These are phyloP conservation scores for Nadsonia commutata DNA, from an alignment of 1,139 yeast genomes.

Conservation along the genomic window DNA sequence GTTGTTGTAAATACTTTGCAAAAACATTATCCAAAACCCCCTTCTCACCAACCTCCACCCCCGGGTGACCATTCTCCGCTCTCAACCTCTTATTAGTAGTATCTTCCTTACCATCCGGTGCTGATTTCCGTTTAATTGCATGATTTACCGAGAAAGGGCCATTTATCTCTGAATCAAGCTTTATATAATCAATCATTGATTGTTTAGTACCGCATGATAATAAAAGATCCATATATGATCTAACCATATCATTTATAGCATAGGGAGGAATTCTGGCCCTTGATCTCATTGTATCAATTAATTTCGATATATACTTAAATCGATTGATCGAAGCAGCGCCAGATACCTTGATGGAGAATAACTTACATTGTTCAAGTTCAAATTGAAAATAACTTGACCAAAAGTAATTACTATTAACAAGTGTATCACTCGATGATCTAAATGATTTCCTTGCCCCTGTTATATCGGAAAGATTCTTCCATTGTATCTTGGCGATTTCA, in stretches of 20 bases:
- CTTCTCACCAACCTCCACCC: constrained; percentile 17
- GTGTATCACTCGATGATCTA: constrained; percentile 11
- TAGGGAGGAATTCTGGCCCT: constrained; percentile 18
- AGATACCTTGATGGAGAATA: constrained; percentile 7
- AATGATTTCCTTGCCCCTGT: constrained; percentile 16
- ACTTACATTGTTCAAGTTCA: constrained; percentile 13
- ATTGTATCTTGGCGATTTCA: constrained; percentile 13
- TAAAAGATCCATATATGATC: constrained; percentile 18
- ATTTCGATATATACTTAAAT: neutral
- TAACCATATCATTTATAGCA: constrained; percentile 17
- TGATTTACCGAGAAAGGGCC: constrained; percentile 20
- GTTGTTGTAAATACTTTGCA: neutral
- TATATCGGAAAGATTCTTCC: constrained; percentile 14
- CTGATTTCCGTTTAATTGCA: constrained; percentile 12
- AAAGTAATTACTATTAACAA: constrained; percentile 13
- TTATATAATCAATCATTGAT: constrained; percentile 16
- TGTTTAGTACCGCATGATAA: constrained; percentile 13
- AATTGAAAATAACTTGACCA: constrained; percentile 22
- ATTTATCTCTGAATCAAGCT: constrained; percentile 22
- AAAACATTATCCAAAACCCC: neutral
- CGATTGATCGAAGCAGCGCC: neutral
- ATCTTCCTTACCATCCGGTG: constrained; percentile 11
- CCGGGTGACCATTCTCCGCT: constrained; percentile 22
- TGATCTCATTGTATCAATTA: constrained; percentile 7
- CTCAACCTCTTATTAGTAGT: constrained; percentile 13